These are phyloP conservation scores for Sugiyamaella valdiviana DNA, from an alignment of 805 yeast species.

Conservation along the genomic window DNA sequence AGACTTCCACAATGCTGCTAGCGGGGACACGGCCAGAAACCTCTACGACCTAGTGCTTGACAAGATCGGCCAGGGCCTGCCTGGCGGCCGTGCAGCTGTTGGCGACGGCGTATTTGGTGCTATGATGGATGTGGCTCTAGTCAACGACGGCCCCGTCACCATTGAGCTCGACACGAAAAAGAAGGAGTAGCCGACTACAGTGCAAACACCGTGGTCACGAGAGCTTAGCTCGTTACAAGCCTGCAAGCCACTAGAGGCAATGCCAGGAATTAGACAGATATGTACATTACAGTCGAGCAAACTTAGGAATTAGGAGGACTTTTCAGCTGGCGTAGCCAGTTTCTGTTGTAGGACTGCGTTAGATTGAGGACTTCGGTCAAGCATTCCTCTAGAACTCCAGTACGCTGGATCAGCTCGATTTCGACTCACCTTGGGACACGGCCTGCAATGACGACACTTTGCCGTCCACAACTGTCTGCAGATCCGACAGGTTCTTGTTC, in stretches of 20 bases:
- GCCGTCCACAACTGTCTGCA: slow-evolving; percentile 67
- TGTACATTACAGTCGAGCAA: background rate
- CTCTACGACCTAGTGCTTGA: slow-evolving; percentile 44
- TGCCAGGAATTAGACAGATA: no score
- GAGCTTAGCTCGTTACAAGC: no score
- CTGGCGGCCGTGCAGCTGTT: slow-evolving; percentile 53
- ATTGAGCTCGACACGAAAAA: slow-evolving; percentile 64
- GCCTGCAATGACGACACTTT: slow-evolving; percentile 60
- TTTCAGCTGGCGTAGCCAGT: background rate
- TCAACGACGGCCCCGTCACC: slow-evolving; percentile 93
- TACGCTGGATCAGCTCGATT: background rate
- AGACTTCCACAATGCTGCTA: slow-evolving; percentile 88
- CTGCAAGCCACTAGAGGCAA: no score
- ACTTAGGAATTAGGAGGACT: background rate
- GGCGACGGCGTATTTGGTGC: slow-evolving; percentile 92
- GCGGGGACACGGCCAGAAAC: slow-evolving; percentile 52
- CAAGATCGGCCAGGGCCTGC: slow-evolving; percentile 23
- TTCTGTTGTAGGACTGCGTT: slow-evolving; percentile 5
- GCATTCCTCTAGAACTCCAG: background rate
- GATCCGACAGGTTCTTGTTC: slow-evolving; percentile 63
- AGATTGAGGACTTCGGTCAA: background rate
- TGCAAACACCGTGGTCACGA: no score
- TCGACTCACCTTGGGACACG: slow-evolving; percentile 41
- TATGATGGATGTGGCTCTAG: slow-evolving; percentile 88
- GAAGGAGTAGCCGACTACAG: background rate